Evolutionary conservation across 768 basidiomycete genomes (phyloP), one percentile per base, ranked within the genome.

Genomic region (Hebeloma cylindrosporum): DNA sequence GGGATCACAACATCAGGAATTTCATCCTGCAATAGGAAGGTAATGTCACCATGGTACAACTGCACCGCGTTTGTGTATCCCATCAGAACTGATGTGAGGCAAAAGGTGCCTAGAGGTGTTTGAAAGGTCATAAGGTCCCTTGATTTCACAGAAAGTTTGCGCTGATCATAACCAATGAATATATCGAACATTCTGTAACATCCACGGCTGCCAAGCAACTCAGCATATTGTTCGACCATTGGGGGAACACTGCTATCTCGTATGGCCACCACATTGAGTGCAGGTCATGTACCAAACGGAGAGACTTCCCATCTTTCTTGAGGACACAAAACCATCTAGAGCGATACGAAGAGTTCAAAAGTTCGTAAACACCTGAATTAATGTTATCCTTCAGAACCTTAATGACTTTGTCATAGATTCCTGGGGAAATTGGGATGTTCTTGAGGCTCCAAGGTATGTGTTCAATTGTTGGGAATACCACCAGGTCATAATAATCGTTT

Each of bases 381-480:
- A 66, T 45, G 28, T 68, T 69, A 2, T 48, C 33, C 27, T 59
- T 58, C 14, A 69, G 49, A 2, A 64, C 26, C 0, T 57, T 31
- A 9, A 60, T 47, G 4, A 67, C 59, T 10, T 62, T 27, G 2
- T 60, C 38, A 6, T 40, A 49, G 3, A 63, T 56, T 7, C 65
- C 66, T 0, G 52, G 62, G 0, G 66, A 63, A 7, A 69, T 68
- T 0, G 62, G 68, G 4, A 65, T 56, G 34, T 62, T 65, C n/a
- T 44, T 42, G 7, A 53, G 30, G 0, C 45, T 51, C 64, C 66
- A 69, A 2, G 68, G 67, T 14, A 58, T 32, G 36, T 69, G 68
- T 30, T 57, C 53, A 0, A 69, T 50, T 2, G 59, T 59, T 2
- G 60, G 61, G 7, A 62, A 61, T 0, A 50, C 42, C 0, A 62